Percentiles rank a stretch among this genome's conserved stretches.
phyloP scores from a whole-genome alignment of 2,329 filamentous ascomycete genomes.

The Alternaria metachromatica region DNA sequence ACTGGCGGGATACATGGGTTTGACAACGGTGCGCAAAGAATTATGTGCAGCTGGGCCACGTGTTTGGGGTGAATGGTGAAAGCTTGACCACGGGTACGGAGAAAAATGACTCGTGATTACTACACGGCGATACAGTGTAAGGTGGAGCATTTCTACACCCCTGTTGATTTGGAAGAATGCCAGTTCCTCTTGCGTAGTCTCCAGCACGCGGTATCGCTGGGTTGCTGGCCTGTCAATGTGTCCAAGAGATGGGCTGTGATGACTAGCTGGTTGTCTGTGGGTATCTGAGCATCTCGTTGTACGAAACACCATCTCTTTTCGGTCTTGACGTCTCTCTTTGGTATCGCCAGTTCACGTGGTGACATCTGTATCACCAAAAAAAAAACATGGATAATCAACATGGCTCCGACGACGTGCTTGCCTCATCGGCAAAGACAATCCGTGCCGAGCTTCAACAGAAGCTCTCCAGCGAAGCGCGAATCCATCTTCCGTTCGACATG shows the following conservation, averaged over 20 bases:
- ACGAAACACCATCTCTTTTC: neutral
- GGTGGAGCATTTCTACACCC: neutral
- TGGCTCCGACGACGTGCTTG: neutral
- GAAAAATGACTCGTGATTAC: neutral
- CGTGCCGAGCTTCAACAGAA: slow-evolving; percentile 6
- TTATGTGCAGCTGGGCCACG: neutral
- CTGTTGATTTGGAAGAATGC: neutral
- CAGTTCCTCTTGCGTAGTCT: neutral
- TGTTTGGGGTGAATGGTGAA: neutral
- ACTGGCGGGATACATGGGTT: neutral
- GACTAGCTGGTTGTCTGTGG: neutral
- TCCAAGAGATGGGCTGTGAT: neutral
- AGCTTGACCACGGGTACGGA: neutral
- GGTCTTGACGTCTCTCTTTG: neutral
- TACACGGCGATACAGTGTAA: neutral
- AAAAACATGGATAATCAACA: neutral
- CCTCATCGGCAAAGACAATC: neutral
- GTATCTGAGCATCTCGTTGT: neutral
- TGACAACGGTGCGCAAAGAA: neutral
- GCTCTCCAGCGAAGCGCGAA: neutral
- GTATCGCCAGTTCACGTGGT: neutral
- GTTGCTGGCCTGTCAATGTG: neutral
- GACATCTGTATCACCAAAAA: neutral
- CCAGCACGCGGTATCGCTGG: neutral
- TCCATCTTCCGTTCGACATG: neutral